Conservation (phyloP, 805 yeast genomes). For the Komagataella ulmi region DNA sequence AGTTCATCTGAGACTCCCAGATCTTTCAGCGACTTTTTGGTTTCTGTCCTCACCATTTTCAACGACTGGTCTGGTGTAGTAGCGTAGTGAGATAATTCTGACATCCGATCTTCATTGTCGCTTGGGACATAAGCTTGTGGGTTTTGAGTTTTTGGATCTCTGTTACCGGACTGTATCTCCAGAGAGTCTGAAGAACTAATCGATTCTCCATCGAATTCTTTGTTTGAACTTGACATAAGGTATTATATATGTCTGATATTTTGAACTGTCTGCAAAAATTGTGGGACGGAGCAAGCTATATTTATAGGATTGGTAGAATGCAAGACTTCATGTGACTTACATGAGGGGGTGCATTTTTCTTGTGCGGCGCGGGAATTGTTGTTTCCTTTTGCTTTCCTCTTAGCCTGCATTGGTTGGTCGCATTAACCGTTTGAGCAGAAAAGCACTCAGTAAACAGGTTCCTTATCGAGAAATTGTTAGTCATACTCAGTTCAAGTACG, state of each 20-base stretch:
- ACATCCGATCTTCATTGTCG: constrained; percentile 30
- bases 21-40: constrained; percentile 52
- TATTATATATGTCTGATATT: background rate
- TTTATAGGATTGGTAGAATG: background rate
- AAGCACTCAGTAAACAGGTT: too few relatives aligned
- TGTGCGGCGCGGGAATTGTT: background rate
- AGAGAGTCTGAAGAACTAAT: background rate
- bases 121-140: constrained; percentile 28
- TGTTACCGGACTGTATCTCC: background rate
- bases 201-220: background rate
- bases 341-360: background rate
- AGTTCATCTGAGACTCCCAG: constrained; percentile 44
- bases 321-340: background rate
- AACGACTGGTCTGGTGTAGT: constrained; percentile 21
- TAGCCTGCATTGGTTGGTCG: background rate
- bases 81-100: constrained; percentile 19
- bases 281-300: background rate
- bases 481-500: too few relatives aligned
- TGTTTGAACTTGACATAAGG: background rate
- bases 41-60: constrained; percentile 49
- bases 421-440: too few relatives aligned
- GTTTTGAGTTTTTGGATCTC: background rate
- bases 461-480: too few relatives aligned
- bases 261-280: background rate
- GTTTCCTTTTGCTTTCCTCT: background rate